Evolutionary conservation across 768 basidiomycete genomes (phyloP).

Genomic region (Pleurotus sapidus): DNA sequence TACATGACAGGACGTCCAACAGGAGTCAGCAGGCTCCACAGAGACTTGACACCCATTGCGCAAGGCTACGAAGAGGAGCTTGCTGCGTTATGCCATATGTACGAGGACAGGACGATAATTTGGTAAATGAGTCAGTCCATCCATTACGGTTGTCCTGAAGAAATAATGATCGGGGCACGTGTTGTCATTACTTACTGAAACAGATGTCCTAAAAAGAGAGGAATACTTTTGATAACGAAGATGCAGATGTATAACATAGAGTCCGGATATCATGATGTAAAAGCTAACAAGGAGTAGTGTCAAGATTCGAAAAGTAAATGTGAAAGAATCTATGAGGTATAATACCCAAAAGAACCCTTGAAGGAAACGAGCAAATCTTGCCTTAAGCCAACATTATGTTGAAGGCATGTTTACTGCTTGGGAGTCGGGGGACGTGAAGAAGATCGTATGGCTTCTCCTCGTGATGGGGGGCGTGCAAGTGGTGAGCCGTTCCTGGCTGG

Average conservation of each 20-base stretch:
- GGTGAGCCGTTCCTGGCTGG: slow-evolving; percentile 55
- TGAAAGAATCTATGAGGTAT: not conserved
- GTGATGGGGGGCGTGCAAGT: slow-evolving; percentile 29
- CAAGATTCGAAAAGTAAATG: slow-evolving; percentile 3
- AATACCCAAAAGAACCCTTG: not conserved
- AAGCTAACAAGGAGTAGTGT: slow-evolving; percentile 8
- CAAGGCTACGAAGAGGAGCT: not conserved
- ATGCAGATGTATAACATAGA: not conserved
- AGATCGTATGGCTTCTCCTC: slow-evolving; percentile 15
- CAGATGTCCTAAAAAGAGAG: not conserved
- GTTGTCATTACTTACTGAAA: not conserved
- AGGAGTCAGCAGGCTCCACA: slow-evolving; percentile 92
- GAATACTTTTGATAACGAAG: too few species aligned
- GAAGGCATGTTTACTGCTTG: slow-evolving; percentile 19
- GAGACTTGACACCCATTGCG: slow-evolving; percentile 92
- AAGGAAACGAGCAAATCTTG: slow-evolving; percentile 11
- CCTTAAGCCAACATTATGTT: not conserved
- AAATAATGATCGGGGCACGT: not conserved
- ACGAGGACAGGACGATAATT: not conserved
- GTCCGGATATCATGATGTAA: slow-evolving; percentile 1
- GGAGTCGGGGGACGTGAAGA: slow-evolving; percentile 35
- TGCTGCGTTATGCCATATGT: not conserved
- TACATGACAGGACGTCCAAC: slow-evolving; percentile 93
- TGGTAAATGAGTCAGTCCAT: not conserved
- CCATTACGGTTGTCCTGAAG: slow-evolving; percentile 14